Conservation (phyloP, 1,284 basidiomycete species). For the Apiotrichum gamsii region DNA sequence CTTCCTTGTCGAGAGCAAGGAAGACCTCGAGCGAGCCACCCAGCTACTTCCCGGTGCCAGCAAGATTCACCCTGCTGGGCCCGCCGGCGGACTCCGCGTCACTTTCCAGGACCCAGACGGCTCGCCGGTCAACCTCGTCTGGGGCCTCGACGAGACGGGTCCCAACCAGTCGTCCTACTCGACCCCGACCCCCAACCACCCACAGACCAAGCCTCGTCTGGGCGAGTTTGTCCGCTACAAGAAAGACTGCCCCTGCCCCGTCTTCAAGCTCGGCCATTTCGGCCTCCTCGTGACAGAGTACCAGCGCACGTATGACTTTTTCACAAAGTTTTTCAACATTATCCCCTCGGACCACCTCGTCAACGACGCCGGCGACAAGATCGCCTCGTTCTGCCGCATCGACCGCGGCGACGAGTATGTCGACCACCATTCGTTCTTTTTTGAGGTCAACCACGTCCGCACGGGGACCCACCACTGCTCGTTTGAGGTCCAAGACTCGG, state of each 20-base stretch:
- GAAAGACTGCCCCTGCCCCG: conserved; percentile 12
- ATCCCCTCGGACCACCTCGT: conserved; percentile 21
- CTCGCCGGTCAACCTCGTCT: conserved; percentile 20
- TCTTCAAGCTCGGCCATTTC: conserved; percentile 26
- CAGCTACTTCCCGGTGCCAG: conserved; percentile 11
- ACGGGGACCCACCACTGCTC: conserved; percentile 21
- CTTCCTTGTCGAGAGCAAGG: conserved; percentile 15
- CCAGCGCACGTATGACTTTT: conserved; percentile 18
- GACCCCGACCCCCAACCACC: conserved; percentile 2
- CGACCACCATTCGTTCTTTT: conserved; percentile 28
- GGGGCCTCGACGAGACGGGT: conserved; percentile 13
- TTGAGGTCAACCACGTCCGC: conserved; percentile 7
- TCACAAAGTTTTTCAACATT: conserved; percentile 22
- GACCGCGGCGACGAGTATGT: conserved; percentile 24
- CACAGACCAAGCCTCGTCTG: conserved; percentile 8
- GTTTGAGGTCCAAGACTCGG: conserved; percentile 22
- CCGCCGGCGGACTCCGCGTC: conserved; percentile 20
- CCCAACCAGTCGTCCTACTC: not conserved
- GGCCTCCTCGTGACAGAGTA: conserved; percentile 18
- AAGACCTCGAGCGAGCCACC: conserved; percentile 20
- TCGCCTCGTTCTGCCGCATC: conserved; percentile 20
- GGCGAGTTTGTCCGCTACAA: conserved; percentile 14
- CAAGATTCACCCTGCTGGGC: conserved; percentile 11
- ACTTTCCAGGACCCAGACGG: conserved; percentile 22
- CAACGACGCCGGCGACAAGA: conserved; percentile 9